These are phyloP conservation scores for Xylaria sp. DNA, from an alignment of 2,329 filamentous ascomycete species.

Conservation along the genomic window DNA sequence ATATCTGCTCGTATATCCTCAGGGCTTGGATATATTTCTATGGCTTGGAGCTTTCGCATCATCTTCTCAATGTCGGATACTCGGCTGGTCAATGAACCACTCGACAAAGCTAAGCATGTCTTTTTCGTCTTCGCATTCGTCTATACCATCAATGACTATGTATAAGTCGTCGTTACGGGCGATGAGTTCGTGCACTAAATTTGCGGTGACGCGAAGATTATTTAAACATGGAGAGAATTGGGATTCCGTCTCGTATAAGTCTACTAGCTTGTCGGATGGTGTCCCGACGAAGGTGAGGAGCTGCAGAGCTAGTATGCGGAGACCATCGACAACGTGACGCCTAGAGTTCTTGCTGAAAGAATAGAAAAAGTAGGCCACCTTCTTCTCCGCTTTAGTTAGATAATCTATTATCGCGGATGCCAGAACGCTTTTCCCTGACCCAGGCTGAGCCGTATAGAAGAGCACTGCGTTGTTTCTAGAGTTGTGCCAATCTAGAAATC, in stretches of 20 bases:
- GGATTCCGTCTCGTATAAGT: constrained; percentile 15
- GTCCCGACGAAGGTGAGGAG: constrained; percentile 12
- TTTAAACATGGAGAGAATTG: constrained; percentile 13
- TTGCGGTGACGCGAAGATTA: constrained; percentile 1
- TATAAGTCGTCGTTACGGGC: constrained; percentile 12
- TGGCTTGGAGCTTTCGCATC: constrained; percentile 11
- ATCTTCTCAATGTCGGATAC: constrained; percentile 12
- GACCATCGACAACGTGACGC: constrained; percentile 10
- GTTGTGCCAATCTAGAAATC: constrained; percentile 18
- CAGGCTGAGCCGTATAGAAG: constrained; percentile 24
- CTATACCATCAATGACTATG: constrained; percentile 21
- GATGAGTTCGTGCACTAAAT: constrained; percentile 21
- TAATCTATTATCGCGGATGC: constrained; percentile 18
- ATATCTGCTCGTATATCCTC: constrained; percentile 14
- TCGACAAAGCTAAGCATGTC: constrained; percentile 2
- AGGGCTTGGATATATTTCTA: constrained; percentile 11
- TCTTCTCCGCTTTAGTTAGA: background rate
- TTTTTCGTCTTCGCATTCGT: constrained; percentile 21
- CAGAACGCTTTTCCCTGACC: constrained; percentile 25
- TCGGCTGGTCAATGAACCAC: constrained; percentile 11
- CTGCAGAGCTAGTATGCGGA: constrained; percentile 18
- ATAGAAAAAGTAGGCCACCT: constrained; percentile 25
- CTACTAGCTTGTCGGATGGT: constrained; percentile 14
- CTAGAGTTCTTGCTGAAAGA: constrained; percentile 11
- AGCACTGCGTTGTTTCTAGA: constrained; percentile 19